Base-by-base conservation (phyloP, 768 basidiomycete species). In the Boletus edulis region DNA sequence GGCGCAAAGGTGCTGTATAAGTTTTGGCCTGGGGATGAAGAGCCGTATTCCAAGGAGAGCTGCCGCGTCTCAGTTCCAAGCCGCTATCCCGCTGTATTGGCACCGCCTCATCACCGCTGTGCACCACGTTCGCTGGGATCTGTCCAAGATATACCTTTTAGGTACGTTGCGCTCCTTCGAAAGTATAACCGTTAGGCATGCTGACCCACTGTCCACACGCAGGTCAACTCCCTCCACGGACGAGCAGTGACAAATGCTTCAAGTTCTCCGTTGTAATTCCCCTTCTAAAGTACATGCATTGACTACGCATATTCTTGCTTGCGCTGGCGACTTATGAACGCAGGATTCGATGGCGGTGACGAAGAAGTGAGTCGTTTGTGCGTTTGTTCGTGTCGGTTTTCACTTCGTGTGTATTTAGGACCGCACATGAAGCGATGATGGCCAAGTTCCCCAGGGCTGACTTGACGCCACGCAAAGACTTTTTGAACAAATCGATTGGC, bases 261-360 rank as follows among this genome's bases (percentile, higher is more conserved):
- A 34, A 34, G n/a, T 7, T 55, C 40, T 46, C 58, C 67, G 44
- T 34, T 71, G 58, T 62, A 58, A 46, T 69, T 69, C 47, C 68
- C 68, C 0, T 69, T 69, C 48, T 69, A 61, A 43, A 51, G 38
- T 60, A 64, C 52, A 63, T 40, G 4, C 12, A 37, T 37, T 14
- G 13, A 17, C 37, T 9, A 4, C 13, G 12, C 49, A 18, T 41
- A 37, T 17, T 98, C 11, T 82, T 92, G 69, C 82, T 73, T 40
- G 89, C 91, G n/a, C 71, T 98, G 50, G 80, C 91, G 58, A 84
- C 82, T 58, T 95, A 94, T 67, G 92, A 59, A 91, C 89, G 14
- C 94, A 96, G 73, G 94, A 98, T 71, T 72, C 96, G 67, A 96
- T 97, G 95, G 89, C 85, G 52, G 92, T 97, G 56, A 94, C 93